Evolutionary conservation across 2,329 filamentous ascomycete species (phyloP), one percentile per base, ranked within the genome.

Genomic region (Colletotrichum camelliae): DNA sequence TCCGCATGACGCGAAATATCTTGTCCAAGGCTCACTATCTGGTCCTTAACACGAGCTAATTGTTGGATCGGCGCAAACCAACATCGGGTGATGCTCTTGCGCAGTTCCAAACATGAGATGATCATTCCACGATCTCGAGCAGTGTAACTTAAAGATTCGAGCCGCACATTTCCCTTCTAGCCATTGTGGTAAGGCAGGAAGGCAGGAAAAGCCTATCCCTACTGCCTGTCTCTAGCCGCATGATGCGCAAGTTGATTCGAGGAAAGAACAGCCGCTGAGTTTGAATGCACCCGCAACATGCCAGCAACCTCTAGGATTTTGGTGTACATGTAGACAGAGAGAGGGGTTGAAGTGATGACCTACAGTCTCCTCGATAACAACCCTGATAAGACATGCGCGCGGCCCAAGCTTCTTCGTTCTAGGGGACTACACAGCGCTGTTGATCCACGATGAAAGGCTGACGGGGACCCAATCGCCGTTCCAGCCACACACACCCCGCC

Each of bases 401-500:
- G 43, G 43, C 43, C 68, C 61, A 70, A 69, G 55, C 60, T 33
- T n/a, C 67, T 10, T 16, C 43, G 21, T 31, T 37, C 16, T 35
- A 37, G 12, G 16, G 33, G 60, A 33, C 60, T 13, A 24, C 31
- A 33, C 18, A 35, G 27, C 27, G 27, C 58, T 61, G 12, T 55
- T 33, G 43, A 67, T 57, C 64, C 64, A 48, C 43, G 31, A 29
- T 29, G 9, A 48, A 33, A 61, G 67, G 57, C 57, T 70, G 67
- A 43, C 27, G 65, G 21, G 7, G 55, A 27, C 24, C 21, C 55
- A n/a, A 35, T 52, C 21, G 12, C 43, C 13, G 21, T 52, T 43
- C 39, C 62, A 75, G 70, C 64, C 43, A 55, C 39, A 61, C 24
- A 24, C 64, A 68, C 74, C 64, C 74, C 74, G 74, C 74, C 74